Evolutionary conservation across 176 grass and related monocot genomes (phyloP).

Genomic region (Metroxylon sagu): DNA sequence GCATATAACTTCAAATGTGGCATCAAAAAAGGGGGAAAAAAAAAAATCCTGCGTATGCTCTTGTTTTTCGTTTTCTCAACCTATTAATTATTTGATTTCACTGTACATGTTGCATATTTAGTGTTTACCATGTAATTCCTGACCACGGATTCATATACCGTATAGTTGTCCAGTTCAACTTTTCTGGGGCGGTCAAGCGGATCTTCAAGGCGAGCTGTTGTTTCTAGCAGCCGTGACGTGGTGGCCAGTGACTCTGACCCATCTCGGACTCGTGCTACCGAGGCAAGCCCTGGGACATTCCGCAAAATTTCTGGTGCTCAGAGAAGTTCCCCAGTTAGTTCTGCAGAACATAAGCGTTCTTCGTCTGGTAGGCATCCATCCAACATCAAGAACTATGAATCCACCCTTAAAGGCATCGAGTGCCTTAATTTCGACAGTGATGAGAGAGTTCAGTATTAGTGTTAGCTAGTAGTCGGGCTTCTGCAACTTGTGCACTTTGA

Average conservation of each 20-base stretch:
- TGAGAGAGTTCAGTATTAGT: slow-evolving; percentile 38
- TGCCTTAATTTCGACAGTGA: slow-evolving; percentile 42
- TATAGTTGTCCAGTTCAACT: slow-evolving; percentile 74
- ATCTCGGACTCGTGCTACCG: slow-evolving; percentile 25
- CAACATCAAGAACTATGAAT: slow-evolving; percentile 58
- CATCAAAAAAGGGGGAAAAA: too few relatives aligned
- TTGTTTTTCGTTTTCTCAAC: too few relatives aligned
- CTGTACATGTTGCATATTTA: slow-evolving; percentile 9
- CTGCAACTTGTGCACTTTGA: neutral
- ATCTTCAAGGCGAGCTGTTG: slow-evolving; percentile 71
- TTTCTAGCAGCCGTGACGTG: slow-evolving; percentile 43
- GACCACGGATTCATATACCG: slow-evolving; percentile 30
- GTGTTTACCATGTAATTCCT: slow-evolving; percentile 35
- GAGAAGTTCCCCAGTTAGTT: slow-evolving; percentile 29
- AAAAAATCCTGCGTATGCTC: too few relatives aligned
- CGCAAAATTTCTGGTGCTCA: slow-evolving; percentile 28
- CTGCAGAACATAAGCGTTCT: slow-evolving; percentile 30
- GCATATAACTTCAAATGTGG: too few relatives aligned
- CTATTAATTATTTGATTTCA: neutral
- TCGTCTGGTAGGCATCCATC: slow-evolving; percentile 42
- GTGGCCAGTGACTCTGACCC: slow-evolving; percentile 18
- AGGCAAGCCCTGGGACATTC: slow-evolving; percentile 41
- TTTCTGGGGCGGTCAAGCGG: slow-evolving; percentile 60
- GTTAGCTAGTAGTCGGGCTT: neutral
- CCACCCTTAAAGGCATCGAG: slow-evolving; percentile 67